Base-by-base conservation (phyloP, 139 green algal species). In the Picochlorum sp. region DNA sequence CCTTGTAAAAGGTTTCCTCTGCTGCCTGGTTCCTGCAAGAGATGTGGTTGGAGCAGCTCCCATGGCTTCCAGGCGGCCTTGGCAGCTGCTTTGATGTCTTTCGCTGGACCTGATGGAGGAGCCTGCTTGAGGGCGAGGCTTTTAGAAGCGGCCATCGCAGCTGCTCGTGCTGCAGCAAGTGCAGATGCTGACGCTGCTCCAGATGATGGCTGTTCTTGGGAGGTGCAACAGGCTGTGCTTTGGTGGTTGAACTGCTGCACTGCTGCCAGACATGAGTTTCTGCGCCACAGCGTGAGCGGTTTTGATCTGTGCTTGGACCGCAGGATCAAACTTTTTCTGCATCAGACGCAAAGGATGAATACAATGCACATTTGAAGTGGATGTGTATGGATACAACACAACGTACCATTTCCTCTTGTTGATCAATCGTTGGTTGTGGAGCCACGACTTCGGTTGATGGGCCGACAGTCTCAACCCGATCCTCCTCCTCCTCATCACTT, bases 1-100 rank as follows among this genome's bases (percentile, higher is more conserved):
- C 72, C 69, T 95, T 83, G 74, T 86, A 98, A 67, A 68, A 63
- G 14, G 54, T 20, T 49, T 65, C 18, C 15, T 34, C 34, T 34
- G 52, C 60, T 50, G 64, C 54, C 50, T 57, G 16, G 65, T 6
- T 49, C 45, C 65, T 56, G 70, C 56, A 18, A 13, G n/a, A 30
- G 18, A 32, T 20, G 28, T 20, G 23, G 61, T 32, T 2, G 18
- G 49, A 24, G 13, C 23, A 16, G 10, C 14, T 16, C 20, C 49
- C 15, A 66, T 66, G 30, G 38, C 6, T 14, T 16, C 30, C 60
- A 56, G 41, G 34, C 62, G 4, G 45, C n/a, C 24, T 63, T 34
- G 47, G 45, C 23, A 6, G 58, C 58, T 49, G 24, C 16, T 37
- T 20, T 41, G 16, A 41, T 41, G 55, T 37, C 55, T n/a, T 16